phyloP scores from a whole-genome alignment of 225 moss, liverwort and hornwort species.

The Ulota crispa region DNA sequence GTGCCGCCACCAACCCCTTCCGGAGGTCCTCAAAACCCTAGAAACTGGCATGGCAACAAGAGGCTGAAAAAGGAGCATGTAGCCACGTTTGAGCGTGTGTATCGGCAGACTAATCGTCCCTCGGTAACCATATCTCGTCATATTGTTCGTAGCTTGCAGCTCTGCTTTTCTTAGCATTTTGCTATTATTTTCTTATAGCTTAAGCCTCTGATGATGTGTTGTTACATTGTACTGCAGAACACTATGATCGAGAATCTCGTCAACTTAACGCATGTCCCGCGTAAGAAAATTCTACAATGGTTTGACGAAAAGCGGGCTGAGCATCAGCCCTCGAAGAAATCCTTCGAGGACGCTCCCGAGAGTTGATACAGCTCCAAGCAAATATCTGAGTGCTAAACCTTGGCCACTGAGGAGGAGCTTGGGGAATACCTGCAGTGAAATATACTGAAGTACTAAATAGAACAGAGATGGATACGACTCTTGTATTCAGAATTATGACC shows the following conservation, averaged over 20 bases:
- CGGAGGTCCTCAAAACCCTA: slow-evolving; percentile 42
- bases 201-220: slow-evolving; percentile 3
- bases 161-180: background rate
- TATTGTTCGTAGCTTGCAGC: background rate
- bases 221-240: slow-evolving; percentile 53
- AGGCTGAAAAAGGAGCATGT: slow-evolving; percentile 78
- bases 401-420: slow-evolving; percentile 9
- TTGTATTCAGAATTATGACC: too few species aligned
- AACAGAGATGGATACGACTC: too few species aligned
- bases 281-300: slow-evolving; percentile 82
- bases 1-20: slow-evolving; percentile 27
- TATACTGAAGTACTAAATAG: too few species aligned
- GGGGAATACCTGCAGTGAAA: background rate
- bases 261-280: slow-evolving; percentile 82
- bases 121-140: slow-evolving; percentile 46
- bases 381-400: slow-evolving; percentile 16
- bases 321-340: slow-evolving; percentile 28
- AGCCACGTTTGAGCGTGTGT: slow-evolving; percentile 94
- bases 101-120: slow-evolving; percentile 71
- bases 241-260: slow-evolving; percentile 89
- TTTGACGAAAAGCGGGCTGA: slow-evolving; percentile 66
- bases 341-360: slow-evolving; percentile 40
- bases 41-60: slow-evolving; percentile 74
- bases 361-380: slow-evolving; percentile 24
- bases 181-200: background rate